phyloP scores from a whole-genome alignment of 495 filamentous ascomycete species.

The Aeminium ludgeri region DNA sequence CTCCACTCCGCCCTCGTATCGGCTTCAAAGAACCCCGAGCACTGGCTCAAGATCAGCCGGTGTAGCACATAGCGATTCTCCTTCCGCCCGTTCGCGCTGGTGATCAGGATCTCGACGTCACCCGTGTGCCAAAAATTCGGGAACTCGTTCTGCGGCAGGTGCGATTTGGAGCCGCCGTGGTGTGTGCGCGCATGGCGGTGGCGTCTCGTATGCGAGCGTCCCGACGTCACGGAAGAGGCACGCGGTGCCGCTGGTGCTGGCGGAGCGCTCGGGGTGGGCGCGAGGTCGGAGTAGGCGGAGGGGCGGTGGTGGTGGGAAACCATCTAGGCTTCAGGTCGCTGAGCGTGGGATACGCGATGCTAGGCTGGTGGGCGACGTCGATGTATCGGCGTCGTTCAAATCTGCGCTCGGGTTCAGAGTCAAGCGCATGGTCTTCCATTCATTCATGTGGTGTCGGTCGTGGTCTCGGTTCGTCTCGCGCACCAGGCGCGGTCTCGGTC shows the following conservation, averaged over 20 bases:
- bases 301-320: neutral
- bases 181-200: conserved; percentile 67
- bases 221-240: conserved; percentile 13
- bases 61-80: conserved; percentile 77
- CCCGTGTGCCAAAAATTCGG: conserved; percentile 78
- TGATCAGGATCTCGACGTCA: conserved; percentile 76
- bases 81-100: conserved; percentile 38
- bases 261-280: conserved; percentile 5
- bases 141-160: conserved; percentile 71
- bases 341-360: too few relatives aligned
- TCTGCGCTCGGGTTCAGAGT: too few relatives aligned
- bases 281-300: conserved; percentile 4
- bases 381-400: too few relatives aligned
- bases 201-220: conserved; percentile 29
- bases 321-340: too few relatives aligned
- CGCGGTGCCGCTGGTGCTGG: conserved; percentile 1
- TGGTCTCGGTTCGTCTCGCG: too few relatives aligned
- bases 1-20: conserved; percentile 72
- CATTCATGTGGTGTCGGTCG: too few relatives aligned
- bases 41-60: conserved; percentile 66
- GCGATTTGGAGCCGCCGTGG: conserved; percentile 48
- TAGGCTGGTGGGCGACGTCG: too few relatives aligned
- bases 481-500: too few relatives aligned
- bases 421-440: too few relatives aligned
- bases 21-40: conserved; percentile 84